Evolutionary conservation across 129 eudicot species (phyloP).

Genomic region (Flaveria bidentis): DNA sequence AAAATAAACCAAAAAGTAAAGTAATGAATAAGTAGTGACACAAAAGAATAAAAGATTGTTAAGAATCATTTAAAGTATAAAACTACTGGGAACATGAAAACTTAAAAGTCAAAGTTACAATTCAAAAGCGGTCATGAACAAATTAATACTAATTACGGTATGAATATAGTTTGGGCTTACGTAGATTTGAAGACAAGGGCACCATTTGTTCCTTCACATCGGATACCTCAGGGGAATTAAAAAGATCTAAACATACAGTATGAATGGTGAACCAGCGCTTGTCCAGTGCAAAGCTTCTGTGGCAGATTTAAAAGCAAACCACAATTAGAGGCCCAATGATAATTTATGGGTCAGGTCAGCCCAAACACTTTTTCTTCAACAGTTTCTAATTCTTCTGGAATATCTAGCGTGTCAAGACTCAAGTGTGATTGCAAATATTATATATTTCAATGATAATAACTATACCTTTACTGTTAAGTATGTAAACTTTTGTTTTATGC

Average conservation of each 20-base stretch:
- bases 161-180: constrained; percentile 33
- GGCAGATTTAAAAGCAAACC: constrained; percentile 4
- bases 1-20: neutral
- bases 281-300: constrained; percentile 64
- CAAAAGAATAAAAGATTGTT: neutral
- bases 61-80: neutral
- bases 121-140: neutral
- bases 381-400: neutral
- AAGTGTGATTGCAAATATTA: neutral
- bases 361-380: constrained; percentile 8
- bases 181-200: constrained; percentile 36
- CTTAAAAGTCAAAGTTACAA: neutral
- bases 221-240: constrained; percentile 52
- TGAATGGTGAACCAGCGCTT: constrained; percentile 70
- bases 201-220: constrained; percentile 39
- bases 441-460: constrained; percentile 8
- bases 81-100: neutral
- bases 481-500: neutral
- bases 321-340: neutral
- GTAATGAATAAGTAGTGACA: neutral
- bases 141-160: constrained; percentile 16
- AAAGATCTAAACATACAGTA: constrained; percentile 65
- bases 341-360: neutral
- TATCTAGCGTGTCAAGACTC: neutral
- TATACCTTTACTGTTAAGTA: neutral